Evolutionary conservation across 495 filamentous ascomycete genomes (phyloP).

Genomic region (Apodospora peruviana): DNA sequence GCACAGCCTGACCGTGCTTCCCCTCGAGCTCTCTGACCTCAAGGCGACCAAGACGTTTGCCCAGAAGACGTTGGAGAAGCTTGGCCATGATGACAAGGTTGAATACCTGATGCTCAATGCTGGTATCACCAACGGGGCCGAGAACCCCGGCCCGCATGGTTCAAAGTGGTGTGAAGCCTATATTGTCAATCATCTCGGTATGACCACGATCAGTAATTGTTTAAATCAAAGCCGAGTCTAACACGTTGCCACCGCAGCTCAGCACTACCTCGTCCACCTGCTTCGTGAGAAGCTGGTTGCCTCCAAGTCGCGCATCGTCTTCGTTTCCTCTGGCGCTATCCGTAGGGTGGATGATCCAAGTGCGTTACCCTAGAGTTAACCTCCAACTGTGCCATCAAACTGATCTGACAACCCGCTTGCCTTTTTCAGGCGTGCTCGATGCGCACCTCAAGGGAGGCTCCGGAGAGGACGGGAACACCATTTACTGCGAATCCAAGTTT

Average conservation of each 20-base stretch:
- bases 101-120: conserved; percentile 42
- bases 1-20: conserved; percentile 35
- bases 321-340: conserved; percentile 36
- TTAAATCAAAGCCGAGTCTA: neutral
- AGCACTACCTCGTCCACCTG: conserved; percentile 39
- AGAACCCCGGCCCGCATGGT: conserved; percentile 21
- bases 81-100: conserved; percentile 27
- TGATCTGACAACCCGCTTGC: neutral
- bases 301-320: conserved; percentile 32
- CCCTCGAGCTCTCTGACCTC: conserved; percentile 35
- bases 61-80: conserved; percentile 22
- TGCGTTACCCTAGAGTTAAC: too few relatives aligned
- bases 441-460: conserved; percentile 24
- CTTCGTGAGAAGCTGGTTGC: conserved; percentile 33
- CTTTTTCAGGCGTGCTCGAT: conserved; percentile 18
- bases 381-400: too few relatives aligned
- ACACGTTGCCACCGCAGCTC: conserved; percentile 20
- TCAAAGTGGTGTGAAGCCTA: conserved; percentile 34
- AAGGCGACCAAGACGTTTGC: conserved; percentile 32
- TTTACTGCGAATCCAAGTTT: conserved; percentile 38
- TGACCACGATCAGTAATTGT: neutral
- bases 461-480: conserved; percentile 8
- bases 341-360: conserved; percentile 22
- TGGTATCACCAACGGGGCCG: conserved; percentile 17
- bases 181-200: conserved; percentile 41